Evolutionary conservation across 257 asterid genomes (phyloP), one percentile per base, ranked within the genome.

Genomic region (Perilla frutescens): DNA sequence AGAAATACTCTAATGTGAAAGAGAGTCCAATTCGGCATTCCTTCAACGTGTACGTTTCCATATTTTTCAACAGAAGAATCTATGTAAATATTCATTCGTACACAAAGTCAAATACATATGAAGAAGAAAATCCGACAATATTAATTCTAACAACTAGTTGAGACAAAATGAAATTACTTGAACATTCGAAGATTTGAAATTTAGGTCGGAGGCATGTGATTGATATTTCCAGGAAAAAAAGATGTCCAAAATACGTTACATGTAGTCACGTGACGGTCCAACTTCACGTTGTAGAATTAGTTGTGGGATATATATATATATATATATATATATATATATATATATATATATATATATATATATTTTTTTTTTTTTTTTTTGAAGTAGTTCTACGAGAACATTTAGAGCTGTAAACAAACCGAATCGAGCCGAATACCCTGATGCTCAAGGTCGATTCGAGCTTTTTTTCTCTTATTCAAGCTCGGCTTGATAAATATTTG

Each of bases 201-300:
- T 68, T n/a, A 9, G 62, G 45, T 32, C n/a, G 66, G 29, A 14
- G 39, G 40, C 84, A 80, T 72, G 81, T 80, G 78, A 80, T 44
- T 57, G 59, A 62, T 71, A 80, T 44, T 67, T 65, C 66, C 8
- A 43, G 56, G 72, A 76, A 69, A 61, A 69, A 61, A 62, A 26
- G 76, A 61, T 76, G 45, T 53, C 43, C 1, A 14, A 70, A 43
- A 71, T 50, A 62, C 3, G 51, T 20, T 20, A 20, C 26, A 20
- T 20, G 26, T 7, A 36, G n/a, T 53, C 60, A 70, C 77, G 77
- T 70, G 70, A 37, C 5, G 49, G 7, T 58, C 53, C 36, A 41
- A 70, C 49, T 56, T 41, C 56, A 31, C 10, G 7, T 20, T 44
- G 6, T 26, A 4, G 12, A 66, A 47, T n/a, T 20, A 20, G 26